A percentile compares a stretch with the other conserved stretches of the same genome.
Conservation (phyloP, 306 rosid genomes). For the Fagus sylvatica region DNA sequence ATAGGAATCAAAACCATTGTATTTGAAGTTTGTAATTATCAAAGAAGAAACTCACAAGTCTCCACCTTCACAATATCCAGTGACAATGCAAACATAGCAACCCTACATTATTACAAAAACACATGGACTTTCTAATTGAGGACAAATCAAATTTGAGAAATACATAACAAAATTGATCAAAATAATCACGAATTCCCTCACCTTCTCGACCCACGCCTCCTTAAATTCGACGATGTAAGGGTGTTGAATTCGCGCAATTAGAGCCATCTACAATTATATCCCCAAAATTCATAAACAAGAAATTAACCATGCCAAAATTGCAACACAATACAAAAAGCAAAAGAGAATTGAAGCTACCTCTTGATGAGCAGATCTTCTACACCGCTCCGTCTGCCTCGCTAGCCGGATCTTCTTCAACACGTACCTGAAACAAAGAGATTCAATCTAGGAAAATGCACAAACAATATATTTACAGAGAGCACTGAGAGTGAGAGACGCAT, state of each 20-base stretch:
- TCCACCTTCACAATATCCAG: constrained; percentile 99
- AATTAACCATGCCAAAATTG: background rate
- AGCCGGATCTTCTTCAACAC: constrained; percentile 99
- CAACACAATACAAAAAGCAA: constrained; percentile 13
- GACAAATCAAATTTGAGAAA: constrained; percentile 1
- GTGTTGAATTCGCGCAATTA: constrained; percentile 91
- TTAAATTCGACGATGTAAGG: constrained; percentile 94
- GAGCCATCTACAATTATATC: constrained; percentile 74
- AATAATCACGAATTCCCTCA: constrained; percentile 30
- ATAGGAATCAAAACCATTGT: constrained; percentile 11
- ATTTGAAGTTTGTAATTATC: constrained; percentile 19
- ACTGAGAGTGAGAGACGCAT: background rate
- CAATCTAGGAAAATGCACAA: background rate
- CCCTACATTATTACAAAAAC: constrained; percentile 62
- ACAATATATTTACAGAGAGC: background rate
- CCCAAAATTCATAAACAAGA: background rate
- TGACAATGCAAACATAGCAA: constrained; percentile 98
- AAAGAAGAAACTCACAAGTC: constrained; percentile 75
- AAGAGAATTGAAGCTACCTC: constrained; percentile 55
- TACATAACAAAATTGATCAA: constrained; percentile 8
- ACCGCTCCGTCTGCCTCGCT: constrained; percentile 95
- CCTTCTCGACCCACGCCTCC: constrained; percentile 99
- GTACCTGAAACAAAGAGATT: constrained; percentile 52
- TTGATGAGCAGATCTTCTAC: constrained; percentile 99
- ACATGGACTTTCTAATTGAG: constrained; percentile 27